Conservation (phyloP, 768 basidiomycete genomes). For the Boletales sp. region DNA sequence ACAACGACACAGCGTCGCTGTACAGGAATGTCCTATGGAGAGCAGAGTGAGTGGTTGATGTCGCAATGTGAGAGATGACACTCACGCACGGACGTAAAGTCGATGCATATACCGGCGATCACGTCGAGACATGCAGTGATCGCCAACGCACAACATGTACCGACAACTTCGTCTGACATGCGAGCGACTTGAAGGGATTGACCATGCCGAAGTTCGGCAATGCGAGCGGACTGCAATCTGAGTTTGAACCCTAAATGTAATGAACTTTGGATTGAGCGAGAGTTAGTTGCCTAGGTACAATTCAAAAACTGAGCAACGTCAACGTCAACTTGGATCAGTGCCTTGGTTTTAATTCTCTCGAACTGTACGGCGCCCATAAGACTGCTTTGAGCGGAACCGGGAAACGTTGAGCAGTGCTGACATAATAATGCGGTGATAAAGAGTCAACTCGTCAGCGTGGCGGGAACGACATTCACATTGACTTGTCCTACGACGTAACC, state of each 20-base stretch:
- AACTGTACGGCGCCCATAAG: too few species aligned
- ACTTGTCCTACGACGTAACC: not conserved
- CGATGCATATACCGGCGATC: constrained; percentile 20
- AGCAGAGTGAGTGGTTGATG: not conserved
- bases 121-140: constrained; percentile 20
- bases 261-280: too few species aligned
- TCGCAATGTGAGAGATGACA: not conserved
- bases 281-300: too few species aligned
- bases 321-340: too few species aligned
- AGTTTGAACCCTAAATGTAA: too few species aligned
- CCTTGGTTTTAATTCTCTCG: too few species aligned
- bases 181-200: too few species aligned
- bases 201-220: too few species aligned
- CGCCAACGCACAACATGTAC: constrained; percentile 17
- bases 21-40: constrained; percentile 19
- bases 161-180: constrained; percentile 22
- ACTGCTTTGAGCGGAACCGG: too few species aligned
- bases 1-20: constrained; percentile 24
- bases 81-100: constrained; percentile 24
- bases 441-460: not conserved
- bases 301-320: too few species aligned
- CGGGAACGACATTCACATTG: constrained; percentile 3
- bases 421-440: constrained; percentile 14
- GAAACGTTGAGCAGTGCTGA: constrained; percentile 6
- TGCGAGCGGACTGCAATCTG: too few species aligned